phyloP scores from a whole-genome alignment of 2,329 filamentous ascomycete species.

The Diaporthe australafricana region DNA sequence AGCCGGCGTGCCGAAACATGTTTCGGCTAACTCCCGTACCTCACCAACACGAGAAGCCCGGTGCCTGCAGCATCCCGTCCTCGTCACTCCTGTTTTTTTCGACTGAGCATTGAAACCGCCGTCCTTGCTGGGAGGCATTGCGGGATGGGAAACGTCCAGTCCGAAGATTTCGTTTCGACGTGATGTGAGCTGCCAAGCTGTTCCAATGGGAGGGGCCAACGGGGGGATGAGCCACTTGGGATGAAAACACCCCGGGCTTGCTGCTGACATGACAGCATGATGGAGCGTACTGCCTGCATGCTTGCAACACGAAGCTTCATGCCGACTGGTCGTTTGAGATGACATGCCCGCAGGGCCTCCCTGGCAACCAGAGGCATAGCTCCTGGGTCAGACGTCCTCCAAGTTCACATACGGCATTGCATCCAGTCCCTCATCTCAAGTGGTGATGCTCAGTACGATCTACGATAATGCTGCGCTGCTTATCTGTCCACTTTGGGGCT shows the following conservation, averaged over 20 bases:
- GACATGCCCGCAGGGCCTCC: conserved; percentile 4
- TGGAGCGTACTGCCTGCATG: background rate
- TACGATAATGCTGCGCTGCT: background rate
- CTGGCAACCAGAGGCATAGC: conserved; percentile 1
- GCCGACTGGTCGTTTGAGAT: conserved; percentile 26
- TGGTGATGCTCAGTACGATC: background rate
- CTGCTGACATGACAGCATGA: background rate
- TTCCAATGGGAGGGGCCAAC: conserved; percentile 21
- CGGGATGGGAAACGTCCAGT: conserved; percentile 11
- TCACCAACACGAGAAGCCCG: conserved; percentile 18
- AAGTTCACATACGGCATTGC: conserved; percentile 11
- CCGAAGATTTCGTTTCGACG: conserved; percentile 23
- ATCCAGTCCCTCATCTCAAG: conserved; percentile 22
- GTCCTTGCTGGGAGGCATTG: background rate
- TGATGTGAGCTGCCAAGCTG: conserved; percentile 25
- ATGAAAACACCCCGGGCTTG: conserved; percentile 19
- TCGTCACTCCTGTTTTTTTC: background rate
- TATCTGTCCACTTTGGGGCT: conserved; percentile 8
- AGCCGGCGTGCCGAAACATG: conserved; percentile 25
- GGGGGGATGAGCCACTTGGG: conserved; percentile 17
- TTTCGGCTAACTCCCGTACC: conserved; percentile 10
- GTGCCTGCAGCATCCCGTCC: conserved; percentile 10
- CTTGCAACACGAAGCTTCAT: conserved; percentile 23
- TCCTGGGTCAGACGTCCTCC: conserved; percentile 17
- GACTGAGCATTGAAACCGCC: conserved; percentile 14